These are phyloP conservation scores for Monosporozyma solicola DNA, from an alignment of 805 yeast genomes.

Conservation along the genomic window DNA sequence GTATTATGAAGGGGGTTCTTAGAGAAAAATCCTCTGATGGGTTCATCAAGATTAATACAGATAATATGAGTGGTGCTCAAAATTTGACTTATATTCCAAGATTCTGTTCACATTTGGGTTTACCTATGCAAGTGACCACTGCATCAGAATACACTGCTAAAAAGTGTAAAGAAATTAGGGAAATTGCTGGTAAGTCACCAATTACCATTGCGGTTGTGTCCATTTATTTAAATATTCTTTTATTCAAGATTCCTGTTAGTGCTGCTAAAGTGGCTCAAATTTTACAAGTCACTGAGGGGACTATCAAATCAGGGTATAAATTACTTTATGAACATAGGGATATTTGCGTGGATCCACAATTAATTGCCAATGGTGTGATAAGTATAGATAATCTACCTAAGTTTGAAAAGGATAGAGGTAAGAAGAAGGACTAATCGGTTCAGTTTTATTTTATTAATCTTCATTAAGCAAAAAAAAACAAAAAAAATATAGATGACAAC, in stretches of 20 bases:
- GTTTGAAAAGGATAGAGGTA: slow-evolving; percentile 24
- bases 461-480: not conserved
- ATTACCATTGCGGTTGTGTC: slow-evolving; percentile 97
- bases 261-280: slow-evolving; percentile 82
- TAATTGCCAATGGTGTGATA: slow-evolving; percentile 25
- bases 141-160: slow-evolving; percentile 92
- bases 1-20: slow-evolving; percentile 65
- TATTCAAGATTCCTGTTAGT: slow-evolving; percentile 69
- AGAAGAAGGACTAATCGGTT: slow-evolving; percentile 6
- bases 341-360: slow-evolving; percentile 41
- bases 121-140: slow-evolving; percentile 73
- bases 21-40: slow-evolving; percentile 36
- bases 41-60: slow-evolving; percentile 33
- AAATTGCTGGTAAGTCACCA: slow-evolving; percentile 92
- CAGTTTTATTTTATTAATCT: not conserved
- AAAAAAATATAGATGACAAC: not conserved
- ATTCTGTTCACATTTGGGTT: slow-evolving; percentile 90
- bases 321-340: slow-evolving; percentile 67
- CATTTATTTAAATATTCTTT: slow-evolving; percentile 83
- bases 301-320: slow-evolving; percentile 86
- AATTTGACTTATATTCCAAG: slow-evolving; percentile 94
- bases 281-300: slow-evolving; percentile 95
- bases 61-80: slow-evolving; percentile 59
- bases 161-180: slow-evolving; percentile 82
- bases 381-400: slow-evolving; percentile 25